Evolutionary conservation across 2,329 filamentous ascomycete species (phyloP).

Genomic region (Anisogramma anomala): DNA sequence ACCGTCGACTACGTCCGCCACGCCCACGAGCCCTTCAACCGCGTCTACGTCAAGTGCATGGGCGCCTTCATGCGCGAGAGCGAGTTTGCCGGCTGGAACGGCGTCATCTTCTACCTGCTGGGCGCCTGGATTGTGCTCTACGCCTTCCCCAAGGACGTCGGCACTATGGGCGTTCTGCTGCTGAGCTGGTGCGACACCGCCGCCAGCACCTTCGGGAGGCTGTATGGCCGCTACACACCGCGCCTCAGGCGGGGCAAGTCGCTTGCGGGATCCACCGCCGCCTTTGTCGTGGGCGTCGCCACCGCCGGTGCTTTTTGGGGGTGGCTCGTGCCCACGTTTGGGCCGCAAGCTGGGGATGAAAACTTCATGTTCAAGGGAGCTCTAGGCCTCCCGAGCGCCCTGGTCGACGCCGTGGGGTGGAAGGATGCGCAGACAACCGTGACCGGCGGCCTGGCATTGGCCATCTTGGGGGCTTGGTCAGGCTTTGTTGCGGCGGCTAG

Average conservation of each 20-base stretch:
- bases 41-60: constrained; percentile 70
- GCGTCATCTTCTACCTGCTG: constrained; percentile 91
- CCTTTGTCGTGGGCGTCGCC: constrained; percentile 68
- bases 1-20: constrained; percentile 74
- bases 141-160: constrained; percentile 88
- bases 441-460: constrained; percentile 60
- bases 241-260: constrained; percentile 80
- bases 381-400: constrained; percentile 54
- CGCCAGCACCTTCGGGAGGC: constrained; percentile 82
- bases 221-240: constrained; percentile 83
- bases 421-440: constrained; percentile 48
- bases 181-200: constrained; percentile 98
- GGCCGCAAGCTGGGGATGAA: constrained; percentile 58
- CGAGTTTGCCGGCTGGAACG: constrained; percentile 89
- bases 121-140: constrained; percentile 78
- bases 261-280: constrained; percentile 75
- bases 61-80: constrained; percentile 95
- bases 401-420: constrained; percentile 51
- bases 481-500: constrained; percentile 82
- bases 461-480: constrained; percentile 71
- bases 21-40: constrained; percentile 68
- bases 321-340: constrained; percentile 59
- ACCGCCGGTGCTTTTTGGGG: constrained; percentile 86
- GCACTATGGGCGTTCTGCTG: constrained; percentile 76
- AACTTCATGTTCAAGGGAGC: constrained; percentile 71